Conservation (phyloP, 2,329 filamentous ascomycete species). For the Aspergillus pseudonomiae region DNA sequence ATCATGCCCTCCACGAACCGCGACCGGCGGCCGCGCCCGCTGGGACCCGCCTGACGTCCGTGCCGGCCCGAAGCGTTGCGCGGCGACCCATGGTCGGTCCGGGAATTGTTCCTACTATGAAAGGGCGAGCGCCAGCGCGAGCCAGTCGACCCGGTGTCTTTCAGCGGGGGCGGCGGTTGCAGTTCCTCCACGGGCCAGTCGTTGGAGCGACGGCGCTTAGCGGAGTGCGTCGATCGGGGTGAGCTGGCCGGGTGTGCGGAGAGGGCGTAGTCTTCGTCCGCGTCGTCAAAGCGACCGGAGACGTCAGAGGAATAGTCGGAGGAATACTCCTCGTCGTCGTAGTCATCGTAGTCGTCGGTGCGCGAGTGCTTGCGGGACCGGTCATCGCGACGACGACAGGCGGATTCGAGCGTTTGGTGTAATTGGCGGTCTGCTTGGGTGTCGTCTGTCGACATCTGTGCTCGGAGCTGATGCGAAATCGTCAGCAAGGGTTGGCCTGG, state of each 20-base stretch:
- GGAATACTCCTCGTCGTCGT: conserved; percentile 12
- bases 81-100: conserved; percentile 14
- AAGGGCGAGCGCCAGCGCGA: conserved; percentile 23
- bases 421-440: conserved; percentile 27
- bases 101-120: conserved; percentile 8
- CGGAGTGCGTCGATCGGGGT: conserved; percentile 33
- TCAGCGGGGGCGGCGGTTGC: conserved; percentile 2
- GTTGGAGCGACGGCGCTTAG: conserved; percentile 48
- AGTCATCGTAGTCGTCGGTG: conserved; percentile 19
- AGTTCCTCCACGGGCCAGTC: conserved; percentile 45
- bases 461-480: neutral
- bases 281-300: conserved; percentile 41
- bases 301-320: conserved; percentile 33
- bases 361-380: conserved; percentile 36
- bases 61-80: conserved; percentile 13
- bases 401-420: conserved; percentile 26
- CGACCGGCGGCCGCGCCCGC: conserved; percentile 58
- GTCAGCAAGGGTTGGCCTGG: conserved; percentile 1
- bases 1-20: conserved; percentile 79
- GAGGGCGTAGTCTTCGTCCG: conserved; percentile 30
- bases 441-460: conserved; percentile 19
- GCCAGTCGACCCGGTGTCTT: neutral
- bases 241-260: conserved; percentile 18
- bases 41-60: conserved; percentile 11
- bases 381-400: conserved; percentile 16